These are phyloP conservation scores for Aspergillus sp. DNA, from an alignment of 2,329 filamentous ascomycete genomes.

Conservation along the genomic window DNA sequence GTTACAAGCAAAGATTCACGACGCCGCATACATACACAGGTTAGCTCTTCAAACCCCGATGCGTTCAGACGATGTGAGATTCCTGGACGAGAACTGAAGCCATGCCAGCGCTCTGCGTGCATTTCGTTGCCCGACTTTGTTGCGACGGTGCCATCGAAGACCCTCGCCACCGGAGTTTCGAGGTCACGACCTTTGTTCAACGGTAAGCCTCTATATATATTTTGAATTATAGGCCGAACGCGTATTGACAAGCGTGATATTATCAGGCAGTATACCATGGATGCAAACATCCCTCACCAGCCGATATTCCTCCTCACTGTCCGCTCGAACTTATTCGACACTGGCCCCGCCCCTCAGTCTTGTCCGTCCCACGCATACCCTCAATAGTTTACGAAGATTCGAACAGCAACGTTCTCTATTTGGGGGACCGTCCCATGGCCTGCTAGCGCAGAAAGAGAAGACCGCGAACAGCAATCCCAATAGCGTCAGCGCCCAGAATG, in stretches of 20 bases:
- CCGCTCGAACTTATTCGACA: constrained; percentile 35
- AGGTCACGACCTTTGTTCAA: constrained; percentile 18
- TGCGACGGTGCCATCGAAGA: constrained; percentile 17
- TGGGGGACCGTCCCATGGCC: constrained; percentile 47
- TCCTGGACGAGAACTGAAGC: constrained; percentile 5
- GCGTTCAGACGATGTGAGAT: background rate
- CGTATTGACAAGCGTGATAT: background rate
- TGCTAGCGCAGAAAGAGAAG: constrained; percentile 83
- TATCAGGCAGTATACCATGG: constrained; percentile 19
- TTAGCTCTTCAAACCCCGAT: constrained; percentile 6
- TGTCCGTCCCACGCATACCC: constrained; percentile 22
- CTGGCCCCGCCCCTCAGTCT: constrained; percentile 27
- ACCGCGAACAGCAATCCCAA: constrained; percentile 88
- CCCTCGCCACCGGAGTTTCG: constrained; percentile 22
- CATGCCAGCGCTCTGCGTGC: constrained; percentile 12
- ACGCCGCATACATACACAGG: constrained; percentile 15
- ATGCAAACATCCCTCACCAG: constrained; percentile 19
- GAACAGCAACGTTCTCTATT: constrained; percentile 41
- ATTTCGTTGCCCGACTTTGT: constrained; percentile 10
- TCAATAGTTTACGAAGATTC: constrained; percentile 25
- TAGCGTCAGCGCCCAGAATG: constrained; percentile 84
- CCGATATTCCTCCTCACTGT: constrained; percentile 15
- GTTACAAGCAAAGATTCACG: constrained; percentile 13
- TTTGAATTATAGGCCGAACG: background rate
- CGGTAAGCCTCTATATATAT: constrained; percentile 17